Evolutionary conservation across 1,284 basidiomycete species (phyloP).

Genomic region (Cutaneotrichosporon arboriforme): DNA sequence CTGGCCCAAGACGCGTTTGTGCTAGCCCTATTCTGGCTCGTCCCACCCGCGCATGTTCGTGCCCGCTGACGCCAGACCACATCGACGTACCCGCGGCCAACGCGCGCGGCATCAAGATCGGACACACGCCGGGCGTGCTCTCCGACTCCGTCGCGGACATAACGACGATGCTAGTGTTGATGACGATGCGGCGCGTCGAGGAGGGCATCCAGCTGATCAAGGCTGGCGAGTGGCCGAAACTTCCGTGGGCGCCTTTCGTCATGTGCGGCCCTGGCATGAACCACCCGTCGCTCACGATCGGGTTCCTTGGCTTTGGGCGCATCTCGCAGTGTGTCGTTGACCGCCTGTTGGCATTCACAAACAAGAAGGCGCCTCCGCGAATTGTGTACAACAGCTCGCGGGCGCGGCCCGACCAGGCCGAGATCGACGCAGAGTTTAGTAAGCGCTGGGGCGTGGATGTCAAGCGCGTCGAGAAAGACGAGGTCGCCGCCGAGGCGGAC

Average conservation of each 20-base stretch:
- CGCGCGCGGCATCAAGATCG: constrained; percentile 65
- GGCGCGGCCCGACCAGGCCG: constrained; percentile 38
- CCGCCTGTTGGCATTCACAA: constrained; percentile 71
- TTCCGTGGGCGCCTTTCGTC: constrained; percentile 69
- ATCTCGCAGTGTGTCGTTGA: constrained; percentile 75
- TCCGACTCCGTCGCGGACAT: constrained; percentile 87
- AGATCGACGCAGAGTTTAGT: constrained; percentile 56
- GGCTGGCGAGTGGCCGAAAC: constrained; percentile 63
- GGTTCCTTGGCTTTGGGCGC: constrained; percentile 90
- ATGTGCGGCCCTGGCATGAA: constrained; percentile 50
- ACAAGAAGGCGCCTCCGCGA: constrained; percentile 27
- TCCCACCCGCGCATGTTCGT: too few species aligned
- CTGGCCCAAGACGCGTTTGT: too few species aligned
- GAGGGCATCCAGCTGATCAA: constrained; percentile 62
- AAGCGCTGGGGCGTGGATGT: constrained; percentile 55
- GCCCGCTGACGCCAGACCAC: constrained; percentile 57
- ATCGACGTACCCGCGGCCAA: constrained; percentile 63
- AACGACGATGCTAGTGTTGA: constrained; percentile 79
- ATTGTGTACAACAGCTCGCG: constrained; percentile 39
- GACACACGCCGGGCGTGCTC: constrained; percentile 86
- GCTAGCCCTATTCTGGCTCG: too few species aligned
- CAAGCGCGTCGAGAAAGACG: constrained; percentile 59
- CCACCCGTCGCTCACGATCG: constrained; percentile 57
- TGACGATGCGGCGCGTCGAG: constrained; percentile 75
- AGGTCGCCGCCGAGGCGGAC: constrained; percentile 69